Evolutionary conservation across 768 basidiomycete genomes (phyloP).

Genomic region (Leccinellum luteum): DNA sequence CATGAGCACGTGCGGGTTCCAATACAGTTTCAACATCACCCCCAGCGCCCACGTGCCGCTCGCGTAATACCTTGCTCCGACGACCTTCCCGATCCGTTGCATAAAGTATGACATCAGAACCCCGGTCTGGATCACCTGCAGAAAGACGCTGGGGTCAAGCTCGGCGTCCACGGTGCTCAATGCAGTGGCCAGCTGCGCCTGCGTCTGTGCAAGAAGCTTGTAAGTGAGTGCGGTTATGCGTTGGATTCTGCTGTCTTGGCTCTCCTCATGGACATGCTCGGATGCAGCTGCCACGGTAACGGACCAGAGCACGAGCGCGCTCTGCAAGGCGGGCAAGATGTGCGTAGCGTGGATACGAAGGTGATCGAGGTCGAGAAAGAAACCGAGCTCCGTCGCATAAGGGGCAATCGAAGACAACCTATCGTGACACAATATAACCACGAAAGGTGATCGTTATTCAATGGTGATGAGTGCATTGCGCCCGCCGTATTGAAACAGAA

Average conservation of each 20-base stretch:
- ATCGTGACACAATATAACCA: background rate
- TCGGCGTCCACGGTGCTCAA: slow-evolving; percentile 38
- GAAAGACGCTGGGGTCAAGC: slow-evolving; percentile 36
- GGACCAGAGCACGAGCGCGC: slow-evolving; percentile 52
- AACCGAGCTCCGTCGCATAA: slow-evolving; percentile 57
- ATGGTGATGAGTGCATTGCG: background rate
- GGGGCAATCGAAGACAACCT: slow-evolving; percentile 44
- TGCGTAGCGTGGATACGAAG: slow-evolving; percentile 42
- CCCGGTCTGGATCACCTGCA: slow-evolving; percentile 60
- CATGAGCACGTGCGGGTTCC: slow-evolving; percentile 1
- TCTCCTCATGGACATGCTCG: slow-evolving; percentile 33
- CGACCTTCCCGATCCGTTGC: slow-evolving; percentile 52
- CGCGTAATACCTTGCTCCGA: slow-evolving; percentile 60
- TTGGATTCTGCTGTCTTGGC: background rate
- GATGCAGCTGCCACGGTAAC: slow-evolving; percentile 41
- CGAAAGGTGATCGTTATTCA: background rate
- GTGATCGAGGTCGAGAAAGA: slow-evolving; percentile 57
- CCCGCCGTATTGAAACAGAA: background rate
- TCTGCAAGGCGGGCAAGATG: slow-evolving; percentile 49
- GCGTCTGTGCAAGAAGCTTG: slow-evolving; percentile 46
- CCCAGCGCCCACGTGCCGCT: slow-evolving; percentile 47
- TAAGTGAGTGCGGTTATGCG: background rate
- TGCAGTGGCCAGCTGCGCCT: slow-evolving; percentile 44
- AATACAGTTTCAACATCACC: slow-evolving; percentile 47
- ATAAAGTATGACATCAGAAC: slow-evolving; percentile 67